Conservation (phyloP, 306 rosid species). For the Quercus variabilis region DNA sequence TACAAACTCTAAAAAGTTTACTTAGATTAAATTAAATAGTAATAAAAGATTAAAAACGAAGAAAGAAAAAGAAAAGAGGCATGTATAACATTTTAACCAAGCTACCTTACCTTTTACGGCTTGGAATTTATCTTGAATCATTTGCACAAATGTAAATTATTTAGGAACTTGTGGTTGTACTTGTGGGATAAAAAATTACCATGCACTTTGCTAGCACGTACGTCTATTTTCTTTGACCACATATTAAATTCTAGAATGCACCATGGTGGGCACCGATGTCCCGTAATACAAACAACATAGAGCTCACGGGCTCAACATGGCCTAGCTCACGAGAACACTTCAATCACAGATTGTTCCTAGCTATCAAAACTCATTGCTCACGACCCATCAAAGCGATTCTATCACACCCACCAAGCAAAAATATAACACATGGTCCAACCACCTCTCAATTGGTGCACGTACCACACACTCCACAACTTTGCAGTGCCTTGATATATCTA, state of each 20-base stretch:
- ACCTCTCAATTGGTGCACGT: not conserved
- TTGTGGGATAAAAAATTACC: not conserved
- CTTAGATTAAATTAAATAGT: too few species aligned
- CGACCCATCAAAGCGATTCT: not conserved
- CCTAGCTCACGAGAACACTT: constrained; percentile 12
- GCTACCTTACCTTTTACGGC: too few species aligned
- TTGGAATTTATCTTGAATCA: too few species aligned
- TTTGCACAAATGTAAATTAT: too few species aligned
- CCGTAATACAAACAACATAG: constrained; percentile 8
- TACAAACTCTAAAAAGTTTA: too few species aligned
- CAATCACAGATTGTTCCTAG: not conserved
- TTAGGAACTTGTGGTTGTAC: not conserved
- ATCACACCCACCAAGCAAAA: not conserved
- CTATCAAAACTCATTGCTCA: not conserved
- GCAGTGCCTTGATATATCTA: not conserved
- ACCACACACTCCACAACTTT: not conserved
- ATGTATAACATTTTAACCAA: too few species aligned
- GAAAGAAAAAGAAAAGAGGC: too few species aligned
- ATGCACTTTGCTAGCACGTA: not conserved
- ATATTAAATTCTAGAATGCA: constrained; percentile 3
- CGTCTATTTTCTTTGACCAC: not conserved
- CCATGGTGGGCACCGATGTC: constrained; percentile 17
- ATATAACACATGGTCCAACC: not conserved
- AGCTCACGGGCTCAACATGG: constrained; percentile 20
- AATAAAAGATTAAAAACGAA: too few species aligned